Evolutionary conservation across 164 flowering plant genomes (phyloP).

Genomic region (Nelumbo lutea): DNA sequence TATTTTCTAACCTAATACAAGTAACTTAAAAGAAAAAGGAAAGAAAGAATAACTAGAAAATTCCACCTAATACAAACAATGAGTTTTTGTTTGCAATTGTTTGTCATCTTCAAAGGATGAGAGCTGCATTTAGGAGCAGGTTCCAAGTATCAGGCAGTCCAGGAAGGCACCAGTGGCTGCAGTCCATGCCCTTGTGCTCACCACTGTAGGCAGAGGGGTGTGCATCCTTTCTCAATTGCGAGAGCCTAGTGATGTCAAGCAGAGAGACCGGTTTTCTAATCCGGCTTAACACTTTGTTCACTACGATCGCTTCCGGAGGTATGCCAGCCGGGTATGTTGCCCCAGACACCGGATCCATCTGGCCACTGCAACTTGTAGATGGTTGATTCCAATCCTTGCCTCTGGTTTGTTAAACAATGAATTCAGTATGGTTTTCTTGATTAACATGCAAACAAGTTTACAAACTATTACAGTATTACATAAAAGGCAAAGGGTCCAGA

Average conservation of each 20-base stretch:
- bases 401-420: conserved; percentile 24
- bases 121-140: conserved; percentile 69
- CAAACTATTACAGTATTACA: no score
- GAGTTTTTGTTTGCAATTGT: not conserved
- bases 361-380: conserved; percentile 42
- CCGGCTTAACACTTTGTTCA: conserved; percentile 43
- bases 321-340: conserved; percentile 62
- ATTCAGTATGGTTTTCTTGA: no score
- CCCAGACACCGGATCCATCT: conserved; percentile 53
- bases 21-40: not conserved
- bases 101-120: conserved; percentile 26
- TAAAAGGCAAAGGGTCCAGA: no score
- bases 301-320: conserved; percentile 39
- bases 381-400: conserved; percentile 59
- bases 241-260: conserved; percentile 68
- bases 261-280: conserved; percentile 53
- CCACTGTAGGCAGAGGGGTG: conserved; percentile 65
- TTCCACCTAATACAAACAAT: conserved; percentile 9
- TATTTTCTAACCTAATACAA: not conserved
- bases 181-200: conserved; percentile 42
- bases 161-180: conserved; percentile 91
- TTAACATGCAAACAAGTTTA: no score
- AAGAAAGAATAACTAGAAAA: not conserved
- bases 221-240: conserved; percentile 77
- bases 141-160: conserved; percentile 92